Percentiles rank a stretch among this genome's conserved stretches.
Evolutionary conservation across 2,329 filamentous ascomycete genomes (phyloP).

Genomic region (Penicillium concentricum): DNA sequence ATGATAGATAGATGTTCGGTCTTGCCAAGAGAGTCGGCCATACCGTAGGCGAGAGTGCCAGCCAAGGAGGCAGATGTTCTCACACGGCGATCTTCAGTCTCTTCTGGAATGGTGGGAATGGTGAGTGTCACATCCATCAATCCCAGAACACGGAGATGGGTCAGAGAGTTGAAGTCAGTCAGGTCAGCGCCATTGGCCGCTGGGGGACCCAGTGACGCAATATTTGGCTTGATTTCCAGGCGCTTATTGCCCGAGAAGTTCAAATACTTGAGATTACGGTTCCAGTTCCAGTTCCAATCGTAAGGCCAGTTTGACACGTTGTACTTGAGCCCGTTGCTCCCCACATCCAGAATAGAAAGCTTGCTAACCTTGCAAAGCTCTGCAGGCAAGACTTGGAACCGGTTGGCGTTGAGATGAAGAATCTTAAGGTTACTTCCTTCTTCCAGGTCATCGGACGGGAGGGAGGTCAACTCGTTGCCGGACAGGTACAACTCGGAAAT

Average conservation of each 20-base stretch:
- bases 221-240: constrained; percentile 77
- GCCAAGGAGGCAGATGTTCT: constrained; percentile 95
- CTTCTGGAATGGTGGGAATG: constrained; percentile 87
- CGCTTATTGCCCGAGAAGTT: constrained; percentile 97
- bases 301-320: constrained; percentile 99
- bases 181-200: constrained; percentile 62
- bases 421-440: constrained; percentile 84
- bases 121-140: constrained; percentile 98
- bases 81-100: constrained; percentile 91
- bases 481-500: constrained; percentile 91
- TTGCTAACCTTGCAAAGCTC: constrained; percentile 94
- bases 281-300: constrained; percentile 99
- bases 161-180: constrained; percentile 85
- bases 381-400: constrained; percentile 93
- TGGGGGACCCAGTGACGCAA: constrained; percentile 55
- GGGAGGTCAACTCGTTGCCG: constrained; percentile 85
- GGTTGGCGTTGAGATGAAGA: constrained; percentile 94
- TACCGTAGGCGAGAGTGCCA: constrained; percentile 88
- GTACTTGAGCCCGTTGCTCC: constrained; percentile 94
- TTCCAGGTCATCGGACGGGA: constrained; percentile 92
- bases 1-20: constrained; percentile 95
- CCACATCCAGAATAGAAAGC: constrained; percentile 87
- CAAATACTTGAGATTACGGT: constrained; percentile 88
- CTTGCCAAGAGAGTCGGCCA: constrained; percentile 91
- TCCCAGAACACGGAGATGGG: constrained; percentile 81